Evolutionary conservation across 345 rosid species (phyloP), one percentile per base, ranked within the genome.

Genomic region (Gossypium australe): DNA sequence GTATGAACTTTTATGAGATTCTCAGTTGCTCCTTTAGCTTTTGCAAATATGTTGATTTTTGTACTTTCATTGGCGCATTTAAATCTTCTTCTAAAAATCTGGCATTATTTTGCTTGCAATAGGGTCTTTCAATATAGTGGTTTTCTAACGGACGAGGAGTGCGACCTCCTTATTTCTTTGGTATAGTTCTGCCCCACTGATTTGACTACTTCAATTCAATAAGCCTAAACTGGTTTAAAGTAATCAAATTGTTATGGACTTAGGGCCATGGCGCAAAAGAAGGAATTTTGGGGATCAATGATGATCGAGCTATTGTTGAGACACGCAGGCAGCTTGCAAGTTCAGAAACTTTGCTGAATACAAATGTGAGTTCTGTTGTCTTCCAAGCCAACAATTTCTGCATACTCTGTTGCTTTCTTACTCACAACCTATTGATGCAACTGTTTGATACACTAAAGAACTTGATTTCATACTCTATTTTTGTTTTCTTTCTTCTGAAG

Each of bases 81-180:
- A 45, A 47, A 48, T 38, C 55, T 77, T 69, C 25, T 55, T 7
- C 76, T 48, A 48, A 75, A 75, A 65, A 11, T 75, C 80, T 83
- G 82, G 80, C 73, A 14, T 49, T 38, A 2, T 70, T 52, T 81
- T 74, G 73, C 74, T 85, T 79, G 80, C 67, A 38, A 70, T 80
- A 92, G 99, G 90, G 87, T 88, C 72, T 92, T 92, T 75, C 61
- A 91, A 34, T 92, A 92, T 74, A 80, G 78, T 12, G 93, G 87
- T 17, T 88, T 94, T 84, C 76, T 92, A 76, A 83, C 88, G 0
- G 84, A 86, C 27, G 90, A 89, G 80, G 99, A 94, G 82, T 89
- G 98, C 49, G 92, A 90, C 78, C 90, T 85, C 84, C 88, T 92
- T 71, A 79, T 84, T 73, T 85, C 87, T 27, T 79, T 89, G 92